Evolutionary conservation across 257 asterid species (phyloP), one percentile per base, ranked within the genome.

Genomic region (Solanum ossicruentum): DNA sequence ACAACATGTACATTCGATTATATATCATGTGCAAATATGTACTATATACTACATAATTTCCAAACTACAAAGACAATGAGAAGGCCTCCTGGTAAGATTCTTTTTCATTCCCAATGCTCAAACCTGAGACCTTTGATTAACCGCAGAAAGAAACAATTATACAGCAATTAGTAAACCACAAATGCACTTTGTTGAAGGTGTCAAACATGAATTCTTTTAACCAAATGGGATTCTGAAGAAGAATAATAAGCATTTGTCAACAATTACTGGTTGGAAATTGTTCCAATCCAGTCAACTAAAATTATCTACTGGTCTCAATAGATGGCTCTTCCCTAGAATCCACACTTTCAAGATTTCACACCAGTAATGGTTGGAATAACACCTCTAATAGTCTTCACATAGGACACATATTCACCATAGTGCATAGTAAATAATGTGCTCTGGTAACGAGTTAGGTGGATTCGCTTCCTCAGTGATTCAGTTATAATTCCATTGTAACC

Each of bases 341-440:
- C 90, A 85, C 56, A 83, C 23, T 87, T 84, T 69, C 87, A 81
- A 8, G 92, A 89, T 89, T 92, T 94, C 85, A 87, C 87, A 78
- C 97, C 98, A 84, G 88, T 88, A 91, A 96, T 86, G 87, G 90
- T 58, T 18, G 94, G 98, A 79, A 96, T 89, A 78, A 89, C 89
- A 84, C 99, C 96, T 90, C 99, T 91, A 57, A 89, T 88, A 85
- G 92, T 84, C 92, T 91, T 93, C 89, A 93, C 98, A 85, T 91
- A 92, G 70, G 94, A 85, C 85, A 89, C 92, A 84, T 96, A 96
- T 8, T 95, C 98, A 58, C 91, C 60, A 88, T 89, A 96, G 83
- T 79, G 91, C 98, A 96, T 93, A 66, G 97, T 93, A 84, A 86
- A 96, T 61, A 96, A 84, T 1, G 98, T 96, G 92, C 98, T 96